These are phyloP conservation scores for Ophiostoma sp. DNA, from an alignment of 2,329 filamentous ascomycete genomes.

Conservation along the genomic window DNA sequence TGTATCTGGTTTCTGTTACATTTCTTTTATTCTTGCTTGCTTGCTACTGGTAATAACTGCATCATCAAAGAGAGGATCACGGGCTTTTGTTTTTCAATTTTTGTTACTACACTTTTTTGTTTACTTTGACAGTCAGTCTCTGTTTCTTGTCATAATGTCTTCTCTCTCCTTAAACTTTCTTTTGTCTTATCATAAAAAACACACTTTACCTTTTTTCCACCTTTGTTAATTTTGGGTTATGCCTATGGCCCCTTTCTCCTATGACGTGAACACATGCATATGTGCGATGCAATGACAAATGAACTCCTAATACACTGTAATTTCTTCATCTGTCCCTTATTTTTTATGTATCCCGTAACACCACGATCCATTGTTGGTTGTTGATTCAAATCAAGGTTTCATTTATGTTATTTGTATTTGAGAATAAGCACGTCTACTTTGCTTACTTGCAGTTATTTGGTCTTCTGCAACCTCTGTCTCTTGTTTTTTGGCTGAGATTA, in stretches of 20 bases:
- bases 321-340: background rate
- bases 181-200: slow-evolving; percentile 7
- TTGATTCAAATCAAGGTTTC: no score
- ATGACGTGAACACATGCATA: slow-evolving; percentile 13
- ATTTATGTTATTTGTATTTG: no score
- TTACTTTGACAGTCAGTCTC: slow-evolving; percentile 4
- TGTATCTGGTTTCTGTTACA: slow-evolving; percentile 8
- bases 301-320: slow-evolving; percentile 21
- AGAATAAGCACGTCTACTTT: no score
- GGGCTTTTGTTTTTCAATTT: slow-evolving; percentile 12
- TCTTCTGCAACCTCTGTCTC: no score
- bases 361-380: no score
- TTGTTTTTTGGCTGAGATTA: no score
- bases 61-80: slow-evolving; percentile 25
- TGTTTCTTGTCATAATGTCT: slow-evolving; percentile 18
- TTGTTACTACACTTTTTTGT: slow-evolving; percentile 15
- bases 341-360: no score
- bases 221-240: slow-evolving; percentile 4
- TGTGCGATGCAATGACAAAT: background rate
- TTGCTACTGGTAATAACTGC: slow-evolving; percentile 24
- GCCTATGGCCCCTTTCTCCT: background rate
- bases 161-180: slow-evolving; percentile 10
- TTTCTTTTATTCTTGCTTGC: slow-evolving; percentile 3
- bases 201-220: slow-evolving; percentile 2
- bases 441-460: no score